Base-by-base conservation (phyloP, 192 early-diverging fungal genomes). In the Dimargaris cristalligena region DNA sequence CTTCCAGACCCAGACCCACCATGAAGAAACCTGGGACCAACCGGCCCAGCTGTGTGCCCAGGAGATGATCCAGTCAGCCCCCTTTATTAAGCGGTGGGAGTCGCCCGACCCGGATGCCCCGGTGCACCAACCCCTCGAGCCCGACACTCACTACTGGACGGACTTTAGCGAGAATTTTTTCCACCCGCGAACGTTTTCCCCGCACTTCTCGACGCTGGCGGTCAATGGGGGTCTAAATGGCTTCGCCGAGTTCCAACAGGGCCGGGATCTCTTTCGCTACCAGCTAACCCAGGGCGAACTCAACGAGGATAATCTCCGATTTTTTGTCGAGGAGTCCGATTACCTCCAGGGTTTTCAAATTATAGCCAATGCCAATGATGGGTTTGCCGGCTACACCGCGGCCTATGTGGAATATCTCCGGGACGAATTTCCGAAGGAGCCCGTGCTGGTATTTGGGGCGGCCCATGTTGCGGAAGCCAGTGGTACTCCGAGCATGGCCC, bases 131-230 rank as follows among this genome's bases (percentile, higher is more conserved):
- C 3, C 25, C 30, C 29, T 54, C 6, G 52, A 4, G 26, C 11
- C 11, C 6, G 58, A 67, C 18, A 60, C 65, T 22, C 48, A 57
- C 28, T 67, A 25, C 18, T 94, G 92, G 91, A 82, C 91, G 0
- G 91, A 97, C 61, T 89, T 78, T 65, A 86, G 80, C 64, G 76
- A 80, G 32, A 72, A 80, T 20, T 87, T 76, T 59, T 90, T 82
- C 66, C 84, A 87, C 58, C 83, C 83, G 48, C 77, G 84, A 25
- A 77, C 86, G 20, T 31, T 77, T 0, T 51, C 65, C 33, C 63
- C 74, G 23, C 26, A 54, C 25, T 60, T 86, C 22, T 71, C 71
- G 1, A 68, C 75, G 0, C 75, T 79, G 10, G 57, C 71, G 55
- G 77, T 78, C 69, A 77, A 69, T 34, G 79, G 79, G 63, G 69